phyloP scores from a whole-genome alignment of 2,329 filamentous ascomycete species.

The Iodosphaeria phyllophila region DNA sequence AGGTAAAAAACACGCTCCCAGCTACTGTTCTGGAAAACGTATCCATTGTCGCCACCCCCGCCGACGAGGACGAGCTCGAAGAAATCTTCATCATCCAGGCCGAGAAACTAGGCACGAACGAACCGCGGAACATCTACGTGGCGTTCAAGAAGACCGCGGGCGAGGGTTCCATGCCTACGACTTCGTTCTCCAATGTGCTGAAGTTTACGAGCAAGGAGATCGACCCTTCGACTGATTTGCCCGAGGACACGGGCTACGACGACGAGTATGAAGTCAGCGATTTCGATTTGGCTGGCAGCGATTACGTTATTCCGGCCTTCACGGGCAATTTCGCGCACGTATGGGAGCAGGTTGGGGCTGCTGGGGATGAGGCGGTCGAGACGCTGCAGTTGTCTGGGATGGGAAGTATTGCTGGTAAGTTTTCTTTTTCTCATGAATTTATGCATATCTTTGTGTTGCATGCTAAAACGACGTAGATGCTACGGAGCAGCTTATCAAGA shows the following conservation, averaged over 20 bases:
- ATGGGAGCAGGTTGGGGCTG: slow-evolving; percentile 83
- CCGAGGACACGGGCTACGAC: slow-evolving; percentile 83
- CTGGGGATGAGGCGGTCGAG: slow-evolving; percentile 78
- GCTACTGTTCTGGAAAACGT: slow-evolving; percentile 84
- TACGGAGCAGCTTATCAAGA: slow-evolving; percentile 73
- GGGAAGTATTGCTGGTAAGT: slow-evolving; percentile 81
- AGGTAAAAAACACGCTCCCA: slow-evolving; percentile 91
- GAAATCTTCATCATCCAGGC: slow-evolving; percentile 91
- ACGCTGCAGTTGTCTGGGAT: slow-evolving; percentile 74
- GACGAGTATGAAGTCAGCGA: slow-evolving; percentile 97
- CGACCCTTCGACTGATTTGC: slow-evolving; percentile 81
- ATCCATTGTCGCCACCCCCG: slow-evolving; percentile 60
- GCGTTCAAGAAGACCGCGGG: slow-evolving; percentile 74
- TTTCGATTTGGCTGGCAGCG: slow-evolving; percentile 74
- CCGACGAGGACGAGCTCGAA: slow-evolving; percentile 66
- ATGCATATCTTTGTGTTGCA: no score
- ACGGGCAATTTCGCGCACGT: slow-evolving; percentile 89
- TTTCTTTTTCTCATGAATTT: no score
- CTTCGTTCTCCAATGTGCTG: slow-evolving; percentile 77
- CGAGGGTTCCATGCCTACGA: slow-evolving; percentile 56
- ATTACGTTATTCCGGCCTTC: slow-evolving; percentile 87
- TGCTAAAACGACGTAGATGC: slow-evolving; percentile 42
- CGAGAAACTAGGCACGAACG: slow-evolving; percentile 62
- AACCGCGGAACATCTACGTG: slow-evolving; percentile 86
- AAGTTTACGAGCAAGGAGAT: slow-evolving; percentile 98